Conservation (phyloP, 192 early-diverging fungal species). For the Haplosporangium gracile region DNA sequence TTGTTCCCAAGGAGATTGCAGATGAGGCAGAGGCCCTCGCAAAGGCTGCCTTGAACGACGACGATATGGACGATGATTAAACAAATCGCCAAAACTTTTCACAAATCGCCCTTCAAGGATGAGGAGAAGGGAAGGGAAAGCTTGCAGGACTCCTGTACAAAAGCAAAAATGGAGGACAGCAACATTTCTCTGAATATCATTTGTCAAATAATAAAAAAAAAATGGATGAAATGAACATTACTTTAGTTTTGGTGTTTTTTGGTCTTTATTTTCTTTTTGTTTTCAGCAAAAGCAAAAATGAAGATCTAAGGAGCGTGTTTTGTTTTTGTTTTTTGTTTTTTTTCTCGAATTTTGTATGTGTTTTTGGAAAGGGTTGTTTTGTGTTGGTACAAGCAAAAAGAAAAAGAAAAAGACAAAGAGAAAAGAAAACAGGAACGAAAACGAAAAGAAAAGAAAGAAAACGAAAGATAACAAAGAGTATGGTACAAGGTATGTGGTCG, state of each 20-base stretch:
- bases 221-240: too few relatives aligned
- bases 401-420: not conserved
- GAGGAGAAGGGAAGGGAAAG: not conserved
- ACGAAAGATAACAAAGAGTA: not conserved
- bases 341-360: not conserved
- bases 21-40: constrained; percentile 88
- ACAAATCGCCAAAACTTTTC: not conserved
- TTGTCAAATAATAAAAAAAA: too few relatives aligned
- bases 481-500: not conserved
- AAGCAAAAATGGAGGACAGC: too few relatives aligned
- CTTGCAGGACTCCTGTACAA: not conserved
- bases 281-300: not conserved
- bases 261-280: not conserved
- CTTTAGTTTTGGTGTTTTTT: not conserved
- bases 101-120: not conserved
- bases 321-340: constrained; percentile 1
- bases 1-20: constrained; percentile 90
- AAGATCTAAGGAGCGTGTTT: not conserved
- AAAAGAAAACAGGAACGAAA: not conserved
- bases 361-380: not conserved
- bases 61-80: constrained; percentile 8
- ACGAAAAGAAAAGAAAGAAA: not conserved
- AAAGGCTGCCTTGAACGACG: constrained; percentile 60
- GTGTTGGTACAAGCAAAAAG: not conserved
- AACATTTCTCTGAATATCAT: too few relatives aligned